Evolutionary conservation across 148 eudicot genomes (phyloP).

Genomic region (Chenopodium suecicum): DNA sequence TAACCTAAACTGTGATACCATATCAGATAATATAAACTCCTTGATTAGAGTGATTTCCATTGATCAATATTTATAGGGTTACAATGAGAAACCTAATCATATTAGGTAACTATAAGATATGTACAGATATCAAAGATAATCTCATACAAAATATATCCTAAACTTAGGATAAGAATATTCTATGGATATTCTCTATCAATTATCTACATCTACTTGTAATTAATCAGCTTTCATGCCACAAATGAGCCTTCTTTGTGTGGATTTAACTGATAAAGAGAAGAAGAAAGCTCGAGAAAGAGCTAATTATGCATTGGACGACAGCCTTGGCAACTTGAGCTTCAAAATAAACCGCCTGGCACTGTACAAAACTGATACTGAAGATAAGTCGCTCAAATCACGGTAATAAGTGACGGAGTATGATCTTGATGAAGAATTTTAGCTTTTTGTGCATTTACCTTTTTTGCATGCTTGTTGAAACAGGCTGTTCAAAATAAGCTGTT

Average conservation of each 20-base stretch:
- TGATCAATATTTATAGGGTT: too few relatives aligned
- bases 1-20: too few relatives aligned
- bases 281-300: slow-evolving; percentile 78
- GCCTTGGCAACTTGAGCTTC: slow-evolving; percentile 62
- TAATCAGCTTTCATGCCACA: slow-evolving; percentile 96
- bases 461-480: not conserved
- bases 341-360: slow-evolving; percentile 61
- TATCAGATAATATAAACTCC: too few relatives aligned
- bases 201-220: not conserved
- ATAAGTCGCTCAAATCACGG: slow-evolving; percentile 85
- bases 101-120: too few relatives aligned
- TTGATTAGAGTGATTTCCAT: too few relatives aligned
- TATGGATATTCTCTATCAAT: not conserved
- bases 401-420: slow-evolving; percentile 61
- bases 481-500: not conserved
- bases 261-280: slow-evolving; percentile 80
- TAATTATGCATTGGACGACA: slow-evolving; percentile 47
- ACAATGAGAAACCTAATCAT: too few relatives aligned
- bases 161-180: too few relatives aligned
- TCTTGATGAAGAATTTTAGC: slow-evolving; percentile 35
- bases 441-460: not conserved
- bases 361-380: slow-evolving; percentile 77
- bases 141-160: too few relatives aligned
- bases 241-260: slow-evolving; percentile 80
- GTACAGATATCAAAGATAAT: too few relatives aligned